Evolutionary conservation across 331 rosid genomes (phyloP).

Genomic region (Pyracantha coccinea): DNA sequence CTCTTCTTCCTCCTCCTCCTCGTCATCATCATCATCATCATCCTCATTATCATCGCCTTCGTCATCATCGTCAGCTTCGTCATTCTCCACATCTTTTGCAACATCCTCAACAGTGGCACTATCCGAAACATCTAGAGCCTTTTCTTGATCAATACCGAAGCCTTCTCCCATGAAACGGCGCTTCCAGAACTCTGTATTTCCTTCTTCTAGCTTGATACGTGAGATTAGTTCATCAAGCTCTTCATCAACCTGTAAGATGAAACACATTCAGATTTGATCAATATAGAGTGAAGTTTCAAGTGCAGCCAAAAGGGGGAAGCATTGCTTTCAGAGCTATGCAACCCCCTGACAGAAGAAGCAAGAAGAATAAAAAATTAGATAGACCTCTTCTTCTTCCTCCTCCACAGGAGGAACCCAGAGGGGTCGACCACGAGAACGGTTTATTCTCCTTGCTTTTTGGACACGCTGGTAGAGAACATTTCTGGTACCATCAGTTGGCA

Average conservation of each 20-base stretch:
- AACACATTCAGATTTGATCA: slow-evolving; percentile 21
- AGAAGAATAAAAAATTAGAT: slow-evolving; percentile 4
- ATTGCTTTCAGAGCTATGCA: background rate
- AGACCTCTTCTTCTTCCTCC: slow-evolving; percentile 93
- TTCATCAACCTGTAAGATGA: slow-evolving; percentile 70
- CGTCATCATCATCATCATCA: slow-evolving; percentile 32
- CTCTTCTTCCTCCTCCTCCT: slow-evolving; percentile 39
- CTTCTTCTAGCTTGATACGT: slow-evolving; percentile 75
- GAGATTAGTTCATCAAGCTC: slow-evolving; percentile 80
- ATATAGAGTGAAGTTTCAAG: background rate
- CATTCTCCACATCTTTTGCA: slow-evolving; percentile 66
- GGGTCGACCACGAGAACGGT: slow-evolving; percentile 96
- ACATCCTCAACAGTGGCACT: slow-evolving; percentile 42
- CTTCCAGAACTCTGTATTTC: slow-evolving; percentile 91
- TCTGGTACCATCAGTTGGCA: slow-evolving; percentile 93
- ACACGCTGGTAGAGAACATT: slow-evolving; percentile 98
- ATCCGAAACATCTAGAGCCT: slow-evolving; percentile 43
- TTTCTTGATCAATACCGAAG: slow-evolving; percentile 36
- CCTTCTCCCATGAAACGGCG: slow-evolving; percentile 90
- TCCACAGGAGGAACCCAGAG: slow-evolving; percentile 98
- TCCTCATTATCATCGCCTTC: slow-evolving; percentile 51
- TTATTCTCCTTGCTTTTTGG: slow-evolving; percentile 92
- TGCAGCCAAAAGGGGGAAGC: background rate
- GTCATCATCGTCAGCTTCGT: slow-evolving; percentile 56
- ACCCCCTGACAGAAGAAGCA: background rate